A percentile compares a stretch with the other conserved stretches of the same genome.
Evolutionary conservation across 129 eudicot species (phyloP).

Genomic region (Lactuca saligna): DNA sequence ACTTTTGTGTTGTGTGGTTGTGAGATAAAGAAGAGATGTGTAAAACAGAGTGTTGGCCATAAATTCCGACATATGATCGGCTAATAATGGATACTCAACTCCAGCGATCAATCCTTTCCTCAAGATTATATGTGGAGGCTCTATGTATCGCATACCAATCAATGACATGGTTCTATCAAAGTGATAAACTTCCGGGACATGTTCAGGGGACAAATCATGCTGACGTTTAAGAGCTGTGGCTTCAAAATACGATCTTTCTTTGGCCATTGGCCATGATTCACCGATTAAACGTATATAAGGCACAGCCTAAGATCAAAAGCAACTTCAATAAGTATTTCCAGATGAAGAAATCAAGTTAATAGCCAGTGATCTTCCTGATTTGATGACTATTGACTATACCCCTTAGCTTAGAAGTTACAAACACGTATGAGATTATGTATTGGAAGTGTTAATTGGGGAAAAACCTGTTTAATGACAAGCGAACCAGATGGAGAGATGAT

Average conservation of each 20-base stretch:
- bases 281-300: conserved; percentile 96
- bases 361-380: background rate
- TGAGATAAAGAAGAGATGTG: conserved; percentile 83
- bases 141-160: conserved; percentile 89
- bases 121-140: conserved; percentile 90
- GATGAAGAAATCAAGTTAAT: background rate
- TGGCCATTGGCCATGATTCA: conserved; percentile 98
- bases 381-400: background rate
- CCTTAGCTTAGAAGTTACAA: too few relatives aligned
- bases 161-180: conserved; percentile 79
- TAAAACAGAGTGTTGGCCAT: conserved; percentile 79
- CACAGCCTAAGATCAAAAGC: conserved; percentile 47
- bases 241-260: conserved; percentile 94
- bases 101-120: conserved; percentile 94
- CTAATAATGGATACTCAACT: conserved; percentile 73
- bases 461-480: conserved; percentile 84
- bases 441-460: background rate
- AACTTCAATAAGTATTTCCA: background rate
- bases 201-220: conserved; percentile 70
- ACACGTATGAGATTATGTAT: background rate
- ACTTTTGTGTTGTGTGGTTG: conserved; percentile 83
- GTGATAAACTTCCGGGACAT: conserved; percentile 93
- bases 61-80: conserved; percentile 84
- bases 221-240: conserved; percentile 66
- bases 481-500: conserved; percentile 60